Conservation (phyloP, 352 stramenopile genomes). For the Pythium myriotylum region DNA sequence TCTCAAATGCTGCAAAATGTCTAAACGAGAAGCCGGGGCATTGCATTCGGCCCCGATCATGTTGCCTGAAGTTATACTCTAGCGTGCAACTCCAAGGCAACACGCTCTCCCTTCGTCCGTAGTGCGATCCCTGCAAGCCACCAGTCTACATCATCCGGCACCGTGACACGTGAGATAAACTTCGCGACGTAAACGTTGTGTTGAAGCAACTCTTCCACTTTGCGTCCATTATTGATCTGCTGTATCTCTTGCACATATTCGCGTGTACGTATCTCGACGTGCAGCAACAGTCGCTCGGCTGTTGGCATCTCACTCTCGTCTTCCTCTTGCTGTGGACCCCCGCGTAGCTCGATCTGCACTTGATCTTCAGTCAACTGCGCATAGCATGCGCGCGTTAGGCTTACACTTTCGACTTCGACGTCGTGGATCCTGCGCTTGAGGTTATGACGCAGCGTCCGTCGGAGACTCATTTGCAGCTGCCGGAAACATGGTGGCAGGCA, state of each 20-base stretch:
- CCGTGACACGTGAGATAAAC: conserved; percentile 21
- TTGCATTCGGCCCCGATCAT: too few species aligned
- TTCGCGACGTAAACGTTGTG: conserved; percentile 17
- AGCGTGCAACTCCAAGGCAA: neutral
- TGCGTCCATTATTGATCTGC: neutral
- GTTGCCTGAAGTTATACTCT: too few species aligned
- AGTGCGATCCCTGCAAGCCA: conserved; percentile 16
- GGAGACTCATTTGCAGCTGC: conserved; percentile 1
- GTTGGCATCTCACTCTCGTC: neutral
- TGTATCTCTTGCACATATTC: conserved; percentile 1
- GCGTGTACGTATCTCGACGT: conserved; percentile 17
- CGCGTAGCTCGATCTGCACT: conserved; percentile 4
- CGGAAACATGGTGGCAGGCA: conserved; percentile 15
- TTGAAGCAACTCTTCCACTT: conserved; percentile 6
- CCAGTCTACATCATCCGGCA: conserved; percentile 18
- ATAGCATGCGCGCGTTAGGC: conserved; percentile 13
- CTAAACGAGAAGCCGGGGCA: too few species aligned
- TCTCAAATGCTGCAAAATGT: too few species aligned
- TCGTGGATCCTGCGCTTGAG: neutral
- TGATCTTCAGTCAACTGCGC: conserved; percentile 14
- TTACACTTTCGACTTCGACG: conserved; percentile 8
- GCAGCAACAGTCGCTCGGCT: conserved; percentile 20
- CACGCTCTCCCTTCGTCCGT: conserved; percentile 13
- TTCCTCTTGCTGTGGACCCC: neutral
- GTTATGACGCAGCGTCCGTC: neutral